Evolutionary conservation across 345 rosid species (phyloP), one percentile per base, ranked within the genome.

Genomic region (Cardamine occulta): DNA sequence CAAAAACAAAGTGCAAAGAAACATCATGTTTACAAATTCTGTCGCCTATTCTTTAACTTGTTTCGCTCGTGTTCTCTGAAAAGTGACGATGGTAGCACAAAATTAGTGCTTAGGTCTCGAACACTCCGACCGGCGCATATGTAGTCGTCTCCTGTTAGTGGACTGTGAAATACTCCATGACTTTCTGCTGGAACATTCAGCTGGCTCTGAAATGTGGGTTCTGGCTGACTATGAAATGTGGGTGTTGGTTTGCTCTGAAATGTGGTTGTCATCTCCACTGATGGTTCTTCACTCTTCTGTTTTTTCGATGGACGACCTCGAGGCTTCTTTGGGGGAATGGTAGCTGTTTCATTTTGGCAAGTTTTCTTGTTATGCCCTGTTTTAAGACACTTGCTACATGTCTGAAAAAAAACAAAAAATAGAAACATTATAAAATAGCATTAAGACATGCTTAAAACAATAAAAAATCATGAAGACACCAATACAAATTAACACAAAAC

Each of bases 141-240:
- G 5, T 58, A 58, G 63, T 60, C 48, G 6, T 59, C 45, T 59
- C 45, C 4, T 10, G 9, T 59, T 34, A 34, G 0, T 34, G 44
- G 64, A 59, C 64, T 60, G 28, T 60, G 65, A 60, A 60, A 60
- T 37, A 60, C 17, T 5, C 17, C 65, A 37, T 60, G 65, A 60
- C 17, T 37, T 37, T 60, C 65, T 19, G 8, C 8, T n/a, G 48
- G 48, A 60, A 35, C 31, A 60, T 19, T 60, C 0, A 17, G 29
- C 1, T 60, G 65, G 15, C 48, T 60, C 0, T 60, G 15, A 60
- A 60, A 37, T 19, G 17, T 13, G 17, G 29, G 18, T 60, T 8
- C 14, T 6, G 18, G 47, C 47, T 60, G 8, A 13, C 10, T 37
- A 2, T 17, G 48, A 19, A 37, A 19, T 19, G 31, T 7, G 24